Evolutionary conservation across 768 basidiomycete species (phyloP).

Genomic region (Saitozyma podzolica): DNA sequence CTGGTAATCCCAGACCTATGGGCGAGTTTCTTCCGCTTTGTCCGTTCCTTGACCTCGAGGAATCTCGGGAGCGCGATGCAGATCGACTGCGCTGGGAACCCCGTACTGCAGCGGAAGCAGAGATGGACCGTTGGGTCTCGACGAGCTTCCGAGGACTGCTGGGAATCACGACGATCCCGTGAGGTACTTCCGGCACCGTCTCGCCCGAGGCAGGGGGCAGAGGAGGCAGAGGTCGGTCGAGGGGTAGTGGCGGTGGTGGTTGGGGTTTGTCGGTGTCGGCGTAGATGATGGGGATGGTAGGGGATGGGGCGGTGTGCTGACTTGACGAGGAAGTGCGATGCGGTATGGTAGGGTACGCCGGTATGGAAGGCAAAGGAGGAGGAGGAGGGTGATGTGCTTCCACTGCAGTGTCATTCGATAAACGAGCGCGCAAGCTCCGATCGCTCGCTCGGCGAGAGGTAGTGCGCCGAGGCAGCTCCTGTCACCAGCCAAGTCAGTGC

Average conservation of each 20-base stretch:
- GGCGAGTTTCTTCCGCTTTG: slow-evolving; percentile 12
- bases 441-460: too few relatives aligned
- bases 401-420: too few relatives aligned
- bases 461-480: too few relatives aligned
- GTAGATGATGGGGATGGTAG: slow-evolving; percentile 1
- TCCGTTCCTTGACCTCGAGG: slow-evolving; percentile 8
- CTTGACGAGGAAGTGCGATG: slow-evolving; percentile 12
- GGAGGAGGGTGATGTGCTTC: too few relatives aligned
- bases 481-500: too few relatives aligned
- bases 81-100: background rate
- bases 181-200: background rate
- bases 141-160: slow-evolving; percentile 36
- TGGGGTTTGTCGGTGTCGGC: slow-evolving; percentile 6
- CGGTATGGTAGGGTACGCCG: too few relatives aligned
- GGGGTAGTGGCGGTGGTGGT: slow-evolving; percentile 2
- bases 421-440: too few relatives aligned
- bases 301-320: slow-evolving; percentile 3
- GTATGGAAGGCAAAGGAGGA: too few relatives aligned
- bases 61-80: slow-evolving; percentile 4
- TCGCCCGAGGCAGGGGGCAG: slow-evolving; percentile 5
- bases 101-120: background rate
- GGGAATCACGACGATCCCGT: slow-evolving; percentile 44
- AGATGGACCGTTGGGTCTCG: background rate
- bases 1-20: slow-evolving; percentile 42
- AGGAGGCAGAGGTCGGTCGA: slow-evolving; percentile 15